A percentile compares a stretch with the other conserved stretches of the same genome.
Evolutionary conservation across 2,329 filamentous ascomycete species (phyloP).

Genomic region (Pseudogymnoascus sp.): DNA sequence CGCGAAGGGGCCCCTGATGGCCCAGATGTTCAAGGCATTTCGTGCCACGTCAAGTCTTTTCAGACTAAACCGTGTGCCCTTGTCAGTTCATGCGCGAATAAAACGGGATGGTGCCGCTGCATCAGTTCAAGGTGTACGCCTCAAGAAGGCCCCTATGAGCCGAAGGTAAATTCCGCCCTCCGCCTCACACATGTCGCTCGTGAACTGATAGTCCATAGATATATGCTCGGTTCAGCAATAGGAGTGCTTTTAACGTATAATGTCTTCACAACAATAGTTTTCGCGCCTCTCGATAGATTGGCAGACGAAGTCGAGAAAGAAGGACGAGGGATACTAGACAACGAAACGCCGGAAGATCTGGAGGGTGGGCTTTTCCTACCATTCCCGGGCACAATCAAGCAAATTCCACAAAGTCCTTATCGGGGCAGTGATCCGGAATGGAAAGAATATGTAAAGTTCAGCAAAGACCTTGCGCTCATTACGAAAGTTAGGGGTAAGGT

Average conservation of each 20-base stretch:
- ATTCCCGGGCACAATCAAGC: slow-evolving; percentile 50
- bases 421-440: slow-evolving; percentile 55
- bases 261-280: slow-evolving; percentile 40
- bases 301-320: slow-evolving; percentile 36
- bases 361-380: slow-evolving; percentile 51
- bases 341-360: slow-evolving; percentile 36
- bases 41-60: not conserved
- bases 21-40: slow-evolving; percentile 9
- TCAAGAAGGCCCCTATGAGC: not conserved
- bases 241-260: slow-evolving; percentile 34
- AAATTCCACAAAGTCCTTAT: slow-evolving; percentile 44
- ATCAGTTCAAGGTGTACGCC: not conserved
- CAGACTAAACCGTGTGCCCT: not conserved
- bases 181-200: not conserved
- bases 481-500: slow-evolving; percentile 23
- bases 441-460: slow-evolving; percentile 52
- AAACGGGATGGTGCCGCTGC: not conserved
- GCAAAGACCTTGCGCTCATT: slow-evolving; percentile 43
- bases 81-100: not conserved
- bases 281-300: slow-evolving; percentile 37
- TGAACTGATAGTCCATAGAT: slow-evolving; percentile 13
- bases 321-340: slow-evolving; percentile 27
- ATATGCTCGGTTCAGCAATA: slow-evolving; percentile 28
- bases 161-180: not conserved
- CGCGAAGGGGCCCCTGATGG: not conserved